Evolutionary conservation across 202 grass and related monocot species (phyloP).

Genomic region (Carex sylvatica): DNA sequence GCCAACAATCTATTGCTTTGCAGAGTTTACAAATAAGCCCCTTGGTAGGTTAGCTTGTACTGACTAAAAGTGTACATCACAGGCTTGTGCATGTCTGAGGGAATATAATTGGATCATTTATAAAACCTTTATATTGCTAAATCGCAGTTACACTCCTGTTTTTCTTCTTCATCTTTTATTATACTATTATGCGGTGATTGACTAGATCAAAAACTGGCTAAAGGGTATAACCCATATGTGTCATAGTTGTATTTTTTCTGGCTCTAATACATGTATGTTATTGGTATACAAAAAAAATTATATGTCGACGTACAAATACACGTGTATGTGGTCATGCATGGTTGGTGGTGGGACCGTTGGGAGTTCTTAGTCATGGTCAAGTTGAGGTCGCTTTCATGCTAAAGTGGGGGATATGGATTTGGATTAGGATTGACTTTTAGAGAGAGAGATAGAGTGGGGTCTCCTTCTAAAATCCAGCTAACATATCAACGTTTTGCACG

Average conservation of each 20-base stretch:
- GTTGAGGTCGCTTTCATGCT: constrained; percentile 47
- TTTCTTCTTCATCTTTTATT: neutral
- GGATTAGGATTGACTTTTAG: constrained; percentile 48
- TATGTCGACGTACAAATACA: neutral
- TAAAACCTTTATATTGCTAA: neutral
- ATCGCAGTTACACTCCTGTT: neutral
- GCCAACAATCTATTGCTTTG: neutral
- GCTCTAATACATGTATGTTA: neutral
- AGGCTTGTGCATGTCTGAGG: neutral
- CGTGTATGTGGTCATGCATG: neutral
- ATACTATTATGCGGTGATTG: neutral
- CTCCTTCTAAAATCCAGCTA: constrained; percentile 38
- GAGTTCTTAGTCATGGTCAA: constrained; percentile 40
- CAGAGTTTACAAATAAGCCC: neutral
- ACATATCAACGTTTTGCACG: constrained; percentile 23
- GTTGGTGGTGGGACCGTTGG: neutral
- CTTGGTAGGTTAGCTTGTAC: neutral
- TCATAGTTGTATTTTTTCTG: neutral
- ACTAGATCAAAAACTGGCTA: neutral
- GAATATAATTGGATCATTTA: neutral
- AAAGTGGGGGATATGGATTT: constrained; percentile 28
- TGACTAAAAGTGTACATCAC: neutral
- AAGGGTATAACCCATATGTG: neutral
- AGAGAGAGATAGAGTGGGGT: constrained; percentile 19
- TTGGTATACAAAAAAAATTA: neutral